These are phyloP conservation scores for Colletotrichum agaves DNA, from an alignment of 2,329 filamentous ascomycete species.

Conservation along the genomic window DNA sequence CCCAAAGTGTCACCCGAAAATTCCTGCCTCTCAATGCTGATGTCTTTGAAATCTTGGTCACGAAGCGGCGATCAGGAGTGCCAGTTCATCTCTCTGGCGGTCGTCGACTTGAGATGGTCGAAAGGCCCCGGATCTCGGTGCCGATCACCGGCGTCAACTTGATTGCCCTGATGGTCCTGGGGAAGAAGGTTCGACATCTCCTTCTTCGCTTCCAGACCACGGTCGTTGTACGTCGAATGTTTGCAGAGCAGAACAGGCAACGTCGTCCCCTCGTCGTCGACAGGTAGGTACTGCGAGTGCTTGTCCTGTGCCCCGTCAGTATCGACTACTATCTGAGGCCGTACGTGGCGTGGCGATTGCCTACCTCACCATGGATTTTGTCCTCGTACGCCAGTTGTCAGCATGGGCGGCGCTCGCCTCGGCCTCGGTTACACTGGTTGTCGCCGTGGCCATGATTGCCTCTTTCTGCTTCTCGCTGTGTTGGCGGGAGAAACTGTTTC, in stretches of 20 bases:
- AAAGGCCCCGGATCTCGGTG: slow-evolving; percentile 52
- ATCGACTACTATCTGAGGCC: accelerated
- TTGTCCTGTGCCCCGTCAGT: slow-evolving; percentile 42
- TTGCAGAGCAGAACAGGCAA: slow-evolving; percentile 45
- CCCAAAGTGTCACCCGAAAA: slow-evolving; percentile 45
- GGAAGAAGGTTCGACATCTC: slow-evolving; percentile 44
- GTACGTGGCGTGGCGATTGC: neutral
- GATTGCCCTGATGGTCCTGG: slow-evolving; percentile 38
- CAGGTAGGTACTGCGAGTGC: slow-evolving; percentile 47
- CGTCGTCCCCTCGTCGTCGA: slow-evolving; percentile 46
- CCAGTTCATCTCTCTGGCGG: slow-evolving; percentile 54
- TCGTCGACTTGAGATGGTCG: slow-evolving; percentile 52
- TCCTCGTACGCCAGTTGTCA: slow-evolving; percentile 25
- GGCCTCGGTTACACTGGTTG: slow-evolving; percentile 69
- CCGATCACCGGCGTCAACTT: slow-evolving; percentile 45
- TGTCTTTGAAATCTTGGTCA: slow-evolving; percentile 45
- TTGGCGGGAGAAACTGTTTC: too few relatives aligned
- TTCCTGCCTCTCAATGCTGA: slow-evolving; percentile 20
- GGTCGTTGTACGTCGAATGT: slow-evolving; percentile 47
- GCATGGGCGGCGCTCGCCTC: neutral
- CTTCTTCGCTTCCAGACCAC: slow-evolving; percentile 46
- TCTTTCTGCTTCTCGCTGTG: accelerated
- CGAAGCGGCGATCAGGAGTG: slow-evolving; percentile 53
- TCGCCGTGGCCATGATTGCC: slow-evolving; percentile 84
- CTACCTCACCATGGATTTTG: slow-evolving; percentile 16